Conservation (phyloP, 768 basidiomycete species). For the Kwoniella heveanensis region DNA sequence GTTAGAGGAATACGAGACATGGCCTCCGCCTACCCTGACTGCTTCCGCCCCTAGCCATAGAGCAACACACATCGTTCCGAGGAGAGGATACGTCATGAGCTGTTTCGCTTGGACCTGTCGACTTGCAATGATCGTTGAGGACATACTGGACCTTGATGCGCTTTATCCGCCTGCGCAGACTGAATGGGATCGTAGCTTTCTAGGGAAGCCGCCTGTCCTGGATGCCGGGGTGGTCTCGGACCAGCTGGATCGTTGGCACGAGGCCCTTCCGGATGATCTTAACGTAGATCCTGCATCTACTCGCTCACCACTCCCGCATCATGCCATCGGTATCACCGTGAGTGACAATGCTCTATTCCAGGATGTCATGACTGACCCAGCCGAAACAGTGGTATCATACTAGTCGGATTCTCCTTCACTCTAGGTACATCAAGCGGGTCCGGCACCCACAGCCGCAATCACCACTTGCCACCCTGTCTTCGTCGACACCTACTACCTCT, state of each 20-base stretch:
- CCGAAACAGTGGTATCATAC: slow-evolving; percentile 43
- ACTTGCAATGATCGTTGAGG: slow-evolving; percentile 41
- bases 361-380: neutral
- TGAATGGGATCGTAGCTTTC: slow-evolving; percentile 22
- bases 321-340: slow-evolving; percentile 38
- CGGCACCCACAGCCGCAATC: slow-evolving; percentile 13
- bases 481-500: slow-evolving; percentile 15
- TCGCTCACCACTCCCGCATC: slow-evolving; percentile 38
- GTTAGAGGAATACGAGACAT: slow-evolving; percentile 46
- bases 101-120: slow-evolving; percentile 39
- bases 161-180: slow-evolving; percentile 15
- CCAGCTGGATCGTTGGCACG: slow-evolving; percentile 30
- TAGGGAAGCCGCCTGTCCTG: neutral
- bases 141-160: slow-evolving; percentile 38
- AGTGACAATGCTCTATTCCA: slow-evolving; percentile 19
- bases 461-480: neutral
- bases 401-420: slow-evolving; percentile 37
- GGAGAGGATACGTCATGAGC: slow-evolving; percentile 32
- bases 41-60: slow-evolving; percentile 8
- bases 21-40: slow-evolving; percentile 39
- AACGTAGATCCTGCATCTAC: slow-evolving; percentile 13
- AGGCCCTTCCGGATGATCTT: slow-evolving; percentile 21
- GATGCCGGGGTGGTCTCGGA: neutral
- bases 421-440: slow-evolving; percentile 30
- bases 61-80: slow-evolving; percentile 21